phyloP scores from a whole-genome alignment of 805 yeast species.

The Yamadazyma akitaensis region DNA sequence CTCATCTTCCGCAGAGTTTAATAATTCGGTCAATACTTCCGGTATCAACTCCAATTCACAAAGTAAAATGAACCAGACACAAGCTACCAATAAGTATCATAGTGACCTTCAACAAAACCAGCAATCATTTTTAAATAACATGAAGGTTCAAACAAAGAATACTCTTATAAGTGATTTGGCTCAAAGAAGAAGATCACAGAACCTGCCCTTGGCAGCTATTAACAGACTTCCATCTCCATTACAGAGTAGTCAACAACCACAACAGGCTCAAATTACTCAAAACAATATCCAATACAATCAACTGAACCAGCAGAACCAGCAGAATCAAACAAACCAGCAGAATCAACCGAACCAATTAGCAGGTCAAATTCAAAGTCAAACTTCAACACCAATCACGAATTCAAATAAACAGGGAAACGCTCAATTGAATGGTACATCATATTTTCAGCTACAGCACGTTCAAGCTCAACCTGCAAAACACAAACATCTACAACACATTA shows the following conservation, averaged over 20 bases:
- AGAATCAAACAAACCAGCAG: not conserved
- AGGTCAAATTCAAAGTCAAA: not conserved
- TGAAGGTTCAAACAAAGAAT: constrained; percentile 8
- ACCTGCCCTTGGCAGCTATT: constrained; percentile 1
- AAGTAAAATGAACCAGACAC: not conserved
- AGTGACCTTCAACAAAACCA: constrained; percentile 13
- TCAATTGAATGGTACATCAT: constrained; percentile 5
- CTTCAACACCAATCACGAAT: not conserved
- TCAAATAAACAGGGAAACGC: not conserved
- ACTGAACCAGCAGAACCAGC: not conserved
- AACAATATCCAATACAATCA: not conserved
- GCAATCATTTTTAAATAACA: constrained; percentile 13
- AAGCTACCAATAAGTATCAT: constrained; percentile 16
- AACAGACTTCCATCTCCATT: constrained; percentile 5
- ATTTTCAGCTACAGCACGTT: constrained; percentile 1
- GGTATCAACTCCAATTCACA: not conserved
- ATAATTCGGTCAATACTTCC: not conserved
- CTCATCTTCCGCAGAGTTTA: not conserved
- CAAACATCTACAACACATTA: constrained; percentile 60
- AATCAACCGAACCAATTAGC: not conserved
- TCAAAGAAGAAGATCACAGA: constrained; percentile 16
- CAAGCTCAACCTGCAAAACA: constrained; percentile 3
- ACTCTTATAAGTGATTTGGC: constrained; percentile 17
- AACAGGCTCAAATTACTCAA: not conserved
- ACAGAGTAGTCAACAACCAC: not conserved